Evolutionary conservation across 495 filamentous ascomycete genomes (phyloP).

Genomic region (Chaetomidium leptoderma): DNA sequence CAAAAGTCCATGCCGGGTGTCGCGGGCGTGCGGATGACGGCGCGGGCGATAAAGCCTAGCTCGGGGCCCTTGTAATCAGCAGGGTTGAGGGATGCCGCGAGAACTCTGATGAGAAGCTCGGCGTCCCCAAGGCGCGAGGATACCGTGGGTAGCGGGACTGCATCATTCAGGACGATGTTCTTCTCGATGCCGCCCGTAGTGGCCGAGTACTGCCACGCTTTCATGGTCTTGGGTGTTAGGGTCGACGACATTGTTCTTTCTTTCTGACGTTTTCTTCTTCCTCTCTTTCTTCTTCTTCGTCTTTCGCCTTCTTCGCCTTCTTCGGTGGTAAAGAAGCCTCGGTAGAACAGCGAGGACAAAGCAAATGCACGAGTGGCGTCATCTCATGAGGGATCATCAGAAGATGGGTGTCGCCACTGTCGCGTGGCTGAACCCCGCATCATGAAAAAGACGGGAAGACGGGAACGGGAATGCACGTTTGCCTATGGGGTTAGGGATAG

Average conservation of each 20-base stretch:
- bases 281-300: too few relatives aligned
- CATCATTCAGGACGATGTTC: constrained; percentile 49
- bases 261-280: neutral
- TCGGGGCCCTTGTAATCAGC: constrained; percentile 68
- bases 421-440: too few relatives aligned
- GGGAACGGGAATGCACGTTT: too few relatives aligned
- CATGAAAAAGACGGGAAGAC: too few relatives aligned
- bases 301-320: too few relatives aligned
- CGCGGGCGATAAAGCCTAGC: constrained; percentile 39
- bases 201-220: constrained; percentile 57
- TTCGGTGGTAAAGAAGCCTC: too few relatives aligned
- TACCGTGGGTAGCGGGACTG: constrained; percentile 39
- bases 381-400: too few relatives aligned
- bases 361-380: too few relatives aligned
- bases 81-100: constrained; percentile 58
- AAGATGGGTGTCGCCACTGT: too few relatives aligned
- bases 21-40: constrained; percentile 43
- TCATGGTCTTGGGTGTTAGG: constrained; percentile 45
- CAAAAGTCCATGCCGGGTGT: constrained; percentile 62
- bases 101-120: constrained; percentile 53
- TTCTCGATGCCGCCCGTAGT: constrained; percentile 51
- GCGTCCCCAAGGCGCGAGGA: constrained; percentile 38
- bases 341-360: too few relatives aligned
- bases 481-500: too few relatives aligned
- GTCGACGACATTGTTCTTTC: constrained; percentile 6